phyloP scores from a whole-genome alignment of 1,284 basidiomycete genomes.

The Puccinia horiana region DNA sequence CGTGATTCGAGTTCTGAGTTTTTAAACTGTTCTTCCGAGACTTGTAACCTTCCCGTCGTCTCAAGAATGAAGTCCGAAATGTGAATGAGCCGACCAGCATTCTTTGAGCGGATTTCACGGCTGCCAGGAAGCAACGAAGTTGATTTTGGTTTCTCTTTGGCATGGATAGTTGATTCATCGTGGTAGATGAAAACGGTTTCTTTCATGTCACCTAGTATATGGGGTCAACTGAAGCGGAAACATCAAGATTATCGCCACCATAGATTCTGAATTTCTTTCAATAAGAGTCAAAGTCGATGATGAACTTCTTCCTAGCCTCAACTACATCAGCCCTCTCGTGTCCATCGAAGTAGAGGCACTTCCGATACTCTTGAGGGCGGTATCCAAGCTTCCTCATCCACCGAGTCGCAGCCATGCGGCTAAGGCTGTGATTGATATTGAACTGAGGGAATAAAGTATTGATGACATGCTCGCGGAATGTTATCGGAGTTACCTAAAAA shows the following conservation, averaged over 20 bases:
- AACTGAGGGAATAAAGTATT: neutral
- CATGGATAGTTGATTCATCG: slow-evolving; percentile 30
- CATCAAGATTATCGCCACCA: neutral
- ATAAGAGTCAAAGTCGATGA: neutral
- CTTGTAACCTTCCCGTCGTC: neutral
- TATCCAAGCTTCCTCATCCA: slow-evolving; percentile 34
- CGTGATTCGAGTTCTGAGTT: neutral
- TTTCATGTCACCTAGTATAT: neutral
- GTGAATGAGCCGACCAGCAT: slow-evolving; percentile 13
- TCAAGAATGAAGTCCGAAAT: slow-evolving; percentile 26
- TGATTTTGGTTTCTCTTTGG: slow-evolving; percentile 10
- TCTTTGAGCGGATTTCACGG: slow-evolving; percentile 16
- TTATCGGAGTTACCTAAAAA: neutral
- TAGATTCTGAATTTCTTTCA: neutral
- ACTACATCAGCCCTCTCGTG: slow-evolving; percentile 9
- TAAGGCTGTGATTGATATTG: neutral
- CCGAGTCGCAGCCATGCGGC: neutral
- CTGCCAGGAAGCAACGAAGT: slow-evolving; percentile 19
- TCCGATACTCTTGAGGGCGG: neutral
- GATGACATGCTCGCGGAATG: neutral
- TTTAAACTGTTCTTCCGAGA: neutral
- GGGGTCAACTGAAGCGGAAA: neutral
- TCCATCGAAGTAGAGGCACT: slow-evolving; percentile 29
- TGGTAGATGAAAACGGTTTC: slow-evolving; percentile 23
- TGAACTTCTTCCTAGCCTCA: neutral